Conservation (phyloP, 2,329 filamentous ascomycete species). For the Tympanopsis confertula region DNA sequence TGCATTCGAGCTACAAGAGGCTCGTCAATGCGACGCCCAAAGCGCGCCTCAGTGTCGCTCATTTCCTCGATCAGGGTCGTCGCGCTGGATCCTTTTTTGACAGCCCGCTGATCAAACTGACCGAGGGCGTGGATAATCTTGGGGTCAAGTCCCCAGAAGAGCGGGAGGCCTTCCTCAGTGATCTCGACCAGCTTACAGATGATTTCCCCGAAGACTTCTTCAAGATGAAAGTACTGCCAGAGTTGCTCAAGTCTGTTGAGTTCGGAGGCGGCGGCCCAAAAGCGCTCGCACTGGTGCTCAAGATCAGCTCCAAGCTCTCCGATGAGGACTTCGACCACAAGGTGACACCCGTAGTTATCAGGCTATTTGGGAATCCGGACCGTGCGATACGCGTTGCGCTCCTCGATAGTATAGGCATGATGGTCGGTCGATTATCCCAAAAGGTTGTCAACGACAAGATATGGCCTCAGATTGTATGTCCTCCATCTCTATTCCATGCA, state of each 20-base stretch:
- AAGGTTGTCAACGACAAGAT: constrained; percentile 93
- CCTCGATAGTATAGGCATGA: constrained; percentile 74
- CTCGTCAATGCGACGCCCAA: constrained; percentile 84
- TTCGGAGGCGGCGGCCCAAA: constrained; percentile 92
- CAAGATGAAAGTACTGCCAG: constrained; percentile 89
- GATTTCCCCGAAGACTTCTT: constrained; percentile 98
- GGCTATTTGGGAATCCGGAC: constrained; percentile 82
- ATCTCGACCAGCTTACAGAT: constrained; percentile 75
- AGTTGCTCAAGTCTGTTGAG: constrained; percentile 92
- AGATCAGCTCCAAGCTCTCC: constrained; percentile 76
- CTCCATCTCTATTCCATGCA: not conserved
- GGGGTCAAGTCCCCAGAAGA: constrained; percentile 79
- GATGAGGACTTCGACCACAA: constrained; percentile 80
- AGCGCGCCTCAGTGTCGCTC: constrained; percentile 69
- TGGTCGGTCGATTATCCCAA: constrained; percentile 82
- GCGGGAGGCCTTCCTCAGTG: constrained; percentile 74
- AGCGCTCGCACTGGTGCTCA: constrained; percentile 77
- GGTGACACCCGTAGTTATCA: constrained; percentile 74
- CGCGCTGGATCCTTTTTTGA: constrained; percentile 81
- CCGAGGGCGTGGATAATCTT: constrained; percentile 83
- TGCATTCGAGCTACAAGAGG: constrained; percentile 85
- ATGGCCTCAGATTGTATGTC: constrained; percentile 74
- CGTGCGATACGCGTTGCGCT: constrained; percentile 83
- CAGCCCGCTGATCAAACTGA: constrained; percentile 80
- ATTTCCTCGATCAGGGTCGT: constrained; percentile 82